These are phyloP conservation scores for Fragosphaeria purpurea DNA, from an alignment of 2,329 filamentous ascomycete genomes.

Conservation along the genomic window DNA sequence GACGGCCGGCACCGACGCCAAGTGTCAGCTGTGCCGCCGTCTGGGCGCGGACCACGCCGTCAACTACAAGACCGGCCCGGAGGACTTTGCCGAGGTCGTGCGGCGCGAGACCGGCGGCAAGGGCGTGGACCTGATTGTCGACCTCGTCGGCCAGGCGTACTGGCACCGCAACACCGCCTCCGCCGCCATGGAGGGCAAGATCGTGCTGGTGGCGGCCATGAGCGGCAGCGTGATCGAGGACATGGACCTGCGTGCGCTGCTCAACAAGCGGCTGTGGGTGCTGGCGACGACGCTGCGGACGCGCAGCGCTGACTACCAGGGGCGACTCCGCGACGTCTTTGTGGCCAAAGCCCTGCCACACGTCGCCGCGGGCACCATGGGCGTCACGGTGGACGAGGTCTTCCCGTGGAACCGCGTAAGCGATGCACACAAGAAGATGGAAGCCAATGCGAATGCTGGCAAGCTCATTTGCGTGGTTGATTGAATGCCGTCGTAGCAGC, in stretches of 20 bases:
- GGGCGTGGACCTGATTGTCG: constrained; percentile 7
- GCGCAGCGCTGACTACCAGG: not conserved
- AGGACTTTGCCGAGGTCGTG: constrained; percentile 12
- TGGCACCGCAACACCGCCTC: constrained; percentile 3
- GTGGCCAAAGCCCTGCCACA: not conserved
- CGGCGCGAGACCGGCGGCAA: constrained; percentile 1
- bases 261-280: constrained; percentile 1
- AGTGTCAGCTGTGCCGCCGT: constrained; percentile 22
- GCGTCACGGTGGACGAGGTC: constrained; percentile 1
- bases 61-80: constrained; percentile 21
- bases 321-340: not conserved
- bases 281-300: constrained; percentile 2
- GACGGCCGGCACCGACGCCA: constrained; percentile 22
- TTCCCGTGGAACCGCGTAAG: not conserved
- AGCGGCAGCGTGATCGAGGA: constrained; percentile 1
- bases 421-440: constrained; percentile 2
- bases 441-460: not conserved
- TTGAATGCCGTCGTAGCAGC: not conserved
- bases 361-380: not conserved
- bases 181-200: constrained; percentile 1
- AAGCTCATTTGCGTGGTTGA: constrained; percentile 1
- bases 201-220: constrained; percentile 3
- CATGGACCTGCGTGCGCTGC: not conserved
- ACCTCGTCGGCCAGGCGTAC: constrained; percentile 4
- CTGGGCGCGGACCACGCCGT: constrained; percentile 19